Conservation (phyloP, 805 yeast species). For the Hanseniaspora pseudoguilliermondii region DNA sequence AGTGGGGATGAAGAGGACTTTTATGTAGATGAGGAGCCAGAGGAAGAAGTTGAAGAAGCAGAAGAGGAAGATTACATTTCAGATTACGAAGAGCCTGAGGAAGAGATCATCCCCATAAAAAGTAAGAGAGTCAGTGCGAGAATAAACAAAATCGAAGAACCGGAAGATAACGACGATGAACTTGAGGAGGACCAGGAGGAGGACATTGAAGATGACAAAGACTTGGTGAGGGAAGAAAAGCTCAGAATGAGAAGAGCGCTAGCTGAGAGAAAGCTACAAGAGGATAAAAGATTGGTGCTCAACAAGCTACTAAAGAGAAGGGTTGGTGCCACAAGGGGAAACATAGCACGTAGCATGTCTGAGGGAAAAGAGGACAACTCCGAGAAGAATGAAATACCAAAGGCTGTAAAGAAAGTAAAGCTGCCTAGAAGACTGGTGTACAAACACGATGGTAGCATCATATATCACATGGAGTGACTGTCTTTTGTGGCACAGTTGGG, state of each 20-base stretch:
- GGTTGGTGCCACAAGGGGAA: slow-evolving; percentile 51
- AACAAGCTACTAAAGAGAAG: slow-evolving; percentile 75
- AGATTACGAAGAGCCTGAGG: slow-evolving; percentile 6
- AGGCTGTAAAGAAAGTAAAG: neutral
- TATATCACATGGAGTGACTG: neutral
- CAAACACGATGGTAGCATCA: neutral
- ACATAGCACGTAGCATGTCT: neutral
- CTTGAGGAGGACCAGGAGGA: neutral
- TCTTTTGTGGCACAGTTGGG: no score
- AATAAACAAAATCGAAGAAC: neutral
- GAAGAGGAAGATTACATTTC: slow-evolving; percentile 14
- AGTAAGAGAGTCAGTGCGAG: neutral
- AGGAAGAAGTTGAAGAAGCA: slow-evolving; percentile 19
- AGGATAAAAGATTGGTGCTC: slow-evolving; percentile 83
- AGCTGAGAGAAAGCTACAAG: slow-evolving; percentile 70
- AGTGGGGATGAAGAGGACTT: slow-evolving; percentile 11
- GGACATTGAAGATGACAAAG: slow-evolving; percentile 14
- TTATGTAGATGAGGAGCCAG: slow-evolving; percentile 19
- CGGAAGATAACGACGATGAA: neutral
- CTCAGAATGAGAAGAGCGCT: slow-evolving; percentile 81
- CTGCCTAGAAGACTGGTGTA: slow-evolving; percentile 2
- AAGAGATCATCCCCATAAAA: slow-evolving; percentile 3
- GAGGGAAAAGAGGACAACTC: neutral
- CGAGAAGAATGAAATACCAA: neutral
- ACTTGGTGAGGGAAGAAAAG: slow-evolving; percentile 51